phyloP scores from a whole-genome alignment of 1,284 basidiomycete species.

The Ustilago trichophora region DNA sequence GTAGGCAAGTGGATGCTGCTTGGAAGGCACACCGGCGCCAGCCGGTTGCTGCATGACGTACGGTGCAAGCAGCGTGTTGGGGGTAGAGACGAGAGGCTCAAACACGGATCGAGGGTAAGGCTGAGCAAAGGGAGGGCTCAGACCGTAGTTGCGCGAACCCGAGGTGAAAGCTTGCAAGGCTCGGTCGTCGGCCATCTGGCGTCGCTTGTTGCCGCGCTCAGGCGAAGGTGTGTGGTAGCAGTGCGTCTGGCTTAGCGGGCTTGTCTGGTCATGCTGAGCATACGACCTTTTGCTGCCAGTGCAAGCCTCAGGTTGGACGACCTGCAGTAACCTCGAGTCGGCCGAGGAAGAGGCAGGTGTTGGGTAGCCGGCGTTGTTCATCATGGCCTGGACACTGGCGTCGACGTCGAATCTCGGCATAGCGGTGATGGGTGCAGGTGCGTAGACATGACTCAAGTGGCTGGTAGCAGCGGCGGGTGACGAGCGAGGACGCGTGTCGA shows the following conservation, averaged over 20 bases:
- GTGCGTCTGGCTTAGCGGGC: conserved; percentile 19
- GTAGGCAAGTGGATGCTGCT: conserved; percentile 45
- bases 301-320: conserved; percentile 5
- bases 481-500: conserved; percentile 30
- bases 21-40: conserved; percentile 15
- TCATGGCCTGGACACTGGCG: conserved; percentile 20
- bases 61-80: conserved; percentile 48
- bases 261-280: conserved; percentile 30
- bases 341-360: conserved; percentile 27
- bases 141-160: conserved; percentile 22
- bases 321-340: conserved; percentile 13
- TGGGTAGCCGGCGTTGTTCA: conserved; percentile 33
- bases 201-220: conserved; percentile 30
- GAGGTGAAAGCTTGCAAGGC: conserved; percentile 21
- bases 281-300: conserved; percentile 31
- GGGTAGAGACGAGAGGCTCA: conserved; percentile 47
- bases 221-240: conserved; percentile 41
- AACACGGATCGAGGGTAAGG: conserved; percentile 44
- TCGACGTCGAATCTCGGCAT: conserved; percentile 29
- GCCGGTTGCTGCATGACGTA: conserved; percentile 34
- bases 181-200: conserved; percentile 21
- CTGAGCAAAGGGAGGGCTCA: conserved; percentile 45
- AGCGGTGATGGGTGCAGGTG: conserved; percentile 12
- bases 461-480: conserved; percentile 28
- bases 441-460: conserved; percentile 42